Percentiles rank a stretch among this genome's conserved stretches.
These are phyloP conservation scores for Auricularia heimuer DNA, from an alignment of 768 basidiomycete species.

Conservation along the genomic window DNA sequence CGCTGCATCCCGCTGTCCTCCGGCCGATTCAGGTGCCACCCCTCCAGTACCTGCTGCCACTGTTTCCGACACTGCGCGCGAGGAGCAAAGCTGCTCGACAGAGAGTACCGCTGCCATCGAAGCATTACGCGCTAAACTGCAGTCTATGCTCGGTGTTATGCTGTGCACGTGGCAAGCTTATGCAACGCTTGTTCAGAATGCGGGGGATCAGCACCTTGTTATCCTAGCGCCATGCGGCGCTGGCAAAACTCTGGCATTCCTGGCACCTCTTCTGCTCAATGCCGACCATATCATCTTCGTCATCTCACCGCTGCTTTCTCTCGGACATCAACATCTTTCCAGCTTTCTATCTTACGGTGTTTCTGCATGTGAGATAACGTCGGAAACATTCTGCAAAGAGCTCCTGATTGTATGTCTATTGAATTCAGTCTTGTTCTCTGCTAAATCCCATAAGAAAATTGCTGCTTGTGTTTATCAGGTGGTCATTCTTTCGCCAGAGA, in stretches of 20 bases:
- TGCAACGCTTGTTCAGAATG: not conserved
- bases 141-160: too few species aligned
- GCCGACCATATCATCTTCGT: not conserved
- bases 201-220: not conserved
- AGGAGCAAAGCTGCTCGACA: too few species aligned
- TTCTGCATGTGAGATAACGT: not conserved
- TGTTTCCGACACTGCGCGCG: too few species aligned
- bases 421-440: not conserved
- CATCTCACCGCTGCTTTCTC: not conserved
- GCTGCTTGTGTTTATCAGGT: not conserved
- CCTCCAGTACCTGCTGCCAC: too few species aligned
- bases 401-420: not conserved
- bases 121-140: too few species aligned
- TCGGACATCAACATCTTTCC: not conserved
- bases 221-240: not conserved
- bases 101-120: too few species aligned
- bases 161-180: not conserved
- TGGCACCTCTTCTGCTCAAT: not conserved
- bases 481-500: not conserved
- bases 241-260: not conserved
- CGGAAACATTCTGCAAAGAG: not conserved
- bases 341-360: not conserved
- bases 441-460: not conserved
- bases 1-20: too few species aligned
- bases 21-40: too few species aligned